These are phyloP conservation scores for Delitschia confertaspora DNA, from an alignment of 495 filamentous ascomycete species.

Conservation along the genomic window DNA sequence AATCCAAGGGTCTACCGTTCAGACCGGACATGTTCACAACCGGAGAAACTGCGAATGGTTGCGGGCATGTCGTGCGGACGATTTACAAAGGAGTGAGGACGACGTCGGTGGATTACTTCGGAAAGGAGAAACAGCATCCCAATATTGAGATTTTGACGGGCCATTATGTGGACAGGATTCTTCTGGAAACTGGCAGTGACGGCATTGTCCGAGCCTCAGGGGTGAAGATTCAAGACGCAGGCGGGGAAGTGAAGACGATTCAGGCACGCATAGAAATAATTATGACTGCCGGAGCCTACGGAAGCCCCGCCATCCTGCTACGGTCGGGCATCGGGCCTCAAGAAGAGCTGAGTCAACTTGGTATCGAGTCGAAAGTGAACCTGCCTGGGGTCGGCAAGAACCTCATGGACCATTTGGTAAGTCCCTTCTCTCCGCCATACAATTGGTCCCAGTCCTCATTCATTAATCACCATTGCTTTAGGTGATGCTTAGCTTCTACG, in stretches of 20 bases:
- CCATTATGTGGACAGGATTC: neutral
- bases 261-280: conserved; percentile 14
- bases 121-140: neutral
- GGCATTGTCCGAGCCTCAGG: neutral
- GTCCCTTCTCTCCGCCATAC: neutral
- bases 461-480: neutral
- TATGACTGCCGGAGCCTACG: conserved; percentile 1
- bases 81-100: neutral
- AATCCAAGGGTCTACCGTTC: neutral
- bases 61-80: conserved; percentile 4
- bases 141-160: conserved; percentile 1
- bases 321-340: conserved; percentile 6
- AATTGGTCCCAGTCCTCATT: neutral
- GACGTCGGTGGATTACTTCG: neutral
- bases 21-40: conserved; percentile 2
- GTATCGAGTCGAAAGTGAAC: conserved; percentile 6
- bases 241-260: neutral
- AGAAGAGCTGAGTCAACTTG: conserved; percentile 2
- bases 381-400: conserved; percentile 14
- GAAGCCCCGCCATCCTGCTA: conserved; percentile 6
- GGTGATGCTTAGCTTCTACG: conserved; percentile 40
- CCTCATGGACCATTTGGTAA: conserved; percentile 17
- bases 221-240: neutral
- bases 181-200: neutral
- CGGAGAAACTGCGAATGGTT: conserved; percentile 27